Evolutionary conservation across 2,329 filamentous ascomycete genomes (phyloP).

Genomic region (Botrytis byssoidea): DNA sequence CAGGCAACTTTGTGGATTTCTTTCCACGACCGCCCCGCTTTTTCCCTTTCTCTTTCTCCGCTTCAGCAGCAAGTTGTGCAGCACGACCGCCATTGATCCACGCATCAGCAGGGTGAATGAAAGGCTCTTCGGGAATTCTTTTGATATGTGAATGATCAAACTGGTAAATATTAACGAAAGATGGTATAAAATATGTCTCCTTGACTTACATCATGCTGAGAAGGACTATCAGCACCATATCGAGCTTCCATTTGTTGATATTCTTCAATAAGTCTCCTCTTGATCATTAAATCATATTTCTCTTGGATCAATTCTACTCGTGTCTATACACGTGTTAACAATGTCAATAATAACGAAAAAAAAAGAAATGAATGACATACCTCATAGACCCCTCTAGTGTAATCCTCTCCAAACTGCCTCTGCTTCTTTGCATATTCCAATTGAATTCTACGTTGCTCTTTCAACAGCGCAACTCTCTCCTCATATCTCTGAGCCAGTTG

Average conservation of each 20-base stretch:
- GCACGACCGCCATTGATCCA: slow-evolving; percentile 17
- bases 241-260: slow-evolving; percentile 24
- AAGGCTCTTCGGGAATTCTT: slow-evolving; percentile 9
- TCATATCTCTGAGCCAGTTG: slow-evolving; percentile 28
- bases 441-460: slow-evolving; percentile 21
- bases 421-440: slow-evolving; percentile 23
- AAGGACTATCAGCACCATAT: slow-evolving; percentile 27
- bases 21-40: slow-evolving; percentile 19
- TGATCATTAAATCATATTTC: slow-evolving; percentile 25
- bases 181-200: background rate
- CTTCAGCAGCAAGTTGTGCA: slow-evolving; percentile 15
- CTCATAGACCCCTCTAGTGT: slow-evolving; percentile 25
- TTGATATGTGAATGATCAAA: slow-evolving; percentile 23
- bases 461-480: slow-evolving; percentile 24
- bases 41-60: slow-evolving; percentile 16
- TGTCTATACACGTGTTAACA: slow-evolving; percentile 22
- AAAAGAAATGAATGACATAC: slow-evolving; percentile 26
- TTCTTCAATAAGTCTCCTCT: slow-evolving; percentile 30
- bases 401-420: slow-evolving; percentile 23
- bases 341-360: background rate
- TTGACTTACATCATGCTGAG: slow-evolving; percentile 31
- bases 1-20: slow-evolving; percentile 18
- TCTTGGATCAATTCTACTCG: slow-evolving; percentile 29
- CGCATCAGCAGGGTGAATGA: slow-evolving; percentile 17
- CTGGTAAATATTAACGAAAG: slow-evolving; percentile 26